phyloP scores from a whole-genome alignment of 768 basidiomycete species.

The Collybia nuda region DNA sequence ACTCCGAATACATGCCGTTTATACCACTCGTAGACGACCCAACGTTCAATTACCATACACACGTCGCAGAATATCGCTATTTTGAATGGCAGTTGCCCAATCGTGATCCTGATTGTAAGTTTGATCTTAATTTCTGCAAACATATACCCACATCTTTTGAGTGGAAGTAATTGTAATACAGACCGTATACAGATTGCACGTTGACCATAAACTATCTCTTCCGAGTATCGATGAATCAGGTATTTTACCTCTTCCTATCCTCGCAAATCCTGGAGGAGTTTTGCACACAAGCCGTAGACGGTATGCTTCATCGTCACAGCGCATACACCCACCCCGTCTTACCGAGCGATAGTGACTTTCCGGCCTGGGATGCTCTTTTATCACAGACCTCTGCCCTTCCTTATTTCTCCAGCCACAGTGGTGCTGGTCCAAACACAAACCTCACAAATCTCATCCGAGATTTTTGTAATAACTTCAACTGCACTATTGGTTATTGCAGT shows the following conservation, averaged over 20 bases:
- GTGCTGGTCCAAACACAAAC: constrained; percentile 12
- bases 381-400: constrained; percentile 6
- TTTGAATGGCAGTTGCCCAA: constrained; percentile 49
- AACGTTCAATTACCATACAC: constrained; percentile 39
- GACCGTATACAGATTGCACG: constrained; percentile 41
- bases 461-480: constrained; percentile 56
- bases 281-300: constrained; percentile 19
- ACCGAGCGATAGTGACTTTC: constrained; percentile 26
- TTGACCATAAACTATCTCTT: constrained; percentile 33
- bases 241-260: constrained; percentile 41
- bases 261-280: constrained; percentile 18
- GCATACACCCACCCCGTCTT: neutral
- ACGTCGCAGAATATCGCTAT: constrained; percentile 39
- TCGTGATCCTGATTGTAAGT: constrained; percentile 36
- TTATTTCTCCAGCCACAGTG: constrained; percentile 3
- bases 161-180: constrained; percentile 54
- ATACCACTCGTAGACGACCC: constrained; percentile 65
- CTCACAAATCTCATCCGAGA: constrained; percentile 33
- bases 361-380: constrained; percentile 23
- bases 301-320: constrained; percentile 4
- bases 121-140: neutral
- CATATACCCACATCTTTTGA: constrained; percentile 13
- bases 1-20: constrained; percentile 55
- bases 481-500: constrained; percentile 47
- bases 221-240: constrained; percentile 47